Evolutionary conservation across 148 eudicot genomes (phyloP), one percentile per base, ranked within the genome.

Genomic region (Dysphania ambrosioides): DNA sequence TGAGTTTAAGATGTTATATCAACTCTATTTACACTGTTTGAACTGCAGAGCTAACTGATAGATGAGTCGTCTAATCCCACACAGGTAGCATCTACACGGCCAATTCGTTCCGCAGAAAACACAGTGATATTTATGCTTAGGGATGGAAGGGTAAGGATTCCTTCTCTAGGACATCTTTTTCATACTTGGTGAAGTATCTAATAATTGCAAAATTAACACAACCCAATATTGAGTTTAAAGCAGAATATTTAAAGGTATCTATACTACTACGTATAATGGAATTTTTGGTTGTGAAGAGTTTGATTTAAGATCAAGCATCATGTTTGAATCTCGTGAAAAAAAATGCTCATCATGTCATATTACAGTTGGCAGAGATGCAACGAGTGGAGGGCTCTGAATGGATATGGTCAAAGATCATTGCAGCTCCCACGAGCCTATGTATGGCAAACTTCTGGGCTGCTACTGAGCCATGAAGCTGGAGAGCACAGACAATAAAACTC

Each of bases 341-440:
- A 26, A 61, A 49, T 47, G 36, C 78, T 79, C 27, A 69, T 80
- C 35, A 11, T 68, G 36, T 51, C 31, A 71, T 31, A n/a, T 70
- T 9, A 70, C 88, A 93, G 98, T 82, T 93, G 83, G 96, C 89
- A 79, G 98, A 93, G 80, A 79, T 90, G 86, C 81, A 72, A 36
- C 81, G 74, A 72, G 75, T 55, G 0, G 85, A 78, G 74, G 83
- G 82, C 41, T 62, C 19, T 23, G 80, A 79, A 18, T 90, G 98
- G 98, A 70, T 69, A 44, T 93, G 98, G 98, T 72, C 83, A n/a
- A 88, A 87, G 29, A 88, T 77, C 34, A 86, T 93, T 26, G 89
- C 83, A 40, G 87, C 96, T 66, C 98, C 98, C 40, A 83, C 88
- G 51, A 93, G 87, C 86, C 75, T 75, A 44, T 93, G 96, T 80